phyloP scores from a whole-genome alignment of 2,329 filamentous ascomycete species.

The Leptographium radiaticola region DNA sequence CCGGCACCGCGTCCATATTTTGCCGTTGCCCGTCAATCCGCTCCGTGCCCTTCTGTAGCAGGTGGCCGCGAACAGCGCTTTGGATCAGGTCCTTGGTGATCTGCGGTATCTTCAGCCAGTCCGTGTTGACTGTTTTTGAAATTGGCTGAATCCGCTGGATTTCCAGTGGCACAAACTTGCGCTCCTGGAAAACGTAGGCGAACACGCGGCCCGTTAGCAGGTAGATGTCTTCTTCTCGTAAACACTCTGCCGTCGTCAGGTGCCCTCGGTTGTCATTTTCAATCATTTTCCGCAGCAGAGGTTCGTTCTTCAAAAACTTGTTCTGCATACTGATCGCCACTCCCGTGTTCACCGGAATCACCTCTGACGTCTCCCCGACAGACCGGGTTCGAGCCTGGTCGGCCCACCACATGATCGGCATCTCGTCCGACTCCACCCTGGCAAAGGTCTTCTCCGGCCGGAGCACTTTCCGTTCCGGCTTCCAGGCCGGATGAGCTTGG shows the following conservation, averaged over 20 bases:
- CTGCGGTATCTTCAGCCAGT: neutral
- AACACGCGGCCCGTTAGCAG: constrained; percentile 11
- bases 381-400: constrained; percentile 1
- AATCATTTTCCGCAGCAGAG: neutral
- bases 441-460: neutral
- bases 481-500: constrained; percentile 9
- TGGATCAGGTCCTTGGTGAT: constrained; percentile 13
- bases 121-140: neutral
- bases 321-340: constrained; percentile 6
- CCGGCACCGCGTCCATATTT: constrained; percentile 18
- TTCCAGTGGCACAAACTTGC: constrained; percentile 13
- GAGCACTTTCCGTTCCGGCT: constrained; percentile 2
- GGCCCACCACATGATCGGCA: constrained; percentile 1
- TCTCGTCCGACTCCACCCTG: neutral
- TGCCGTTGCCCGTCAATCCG: constrained; percentile 7
- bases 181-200: constrained; percentile 14
- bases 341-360: constrained; percentile 5
- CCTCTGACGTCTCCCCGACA: constrained; percentile 5
- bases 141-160: constrained; percentile 1
- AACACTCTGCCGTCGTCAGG: neutral
- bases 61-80: constrained; percentile 5
- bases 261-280: neutral
- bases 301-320: constrained; percentile 3
- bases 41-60: neutral
- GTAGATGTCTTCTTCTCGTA: constrained; percentile 7